Conservation (phyloP, 164 flowering plant species). For the Aristolochia californica region DNA sequence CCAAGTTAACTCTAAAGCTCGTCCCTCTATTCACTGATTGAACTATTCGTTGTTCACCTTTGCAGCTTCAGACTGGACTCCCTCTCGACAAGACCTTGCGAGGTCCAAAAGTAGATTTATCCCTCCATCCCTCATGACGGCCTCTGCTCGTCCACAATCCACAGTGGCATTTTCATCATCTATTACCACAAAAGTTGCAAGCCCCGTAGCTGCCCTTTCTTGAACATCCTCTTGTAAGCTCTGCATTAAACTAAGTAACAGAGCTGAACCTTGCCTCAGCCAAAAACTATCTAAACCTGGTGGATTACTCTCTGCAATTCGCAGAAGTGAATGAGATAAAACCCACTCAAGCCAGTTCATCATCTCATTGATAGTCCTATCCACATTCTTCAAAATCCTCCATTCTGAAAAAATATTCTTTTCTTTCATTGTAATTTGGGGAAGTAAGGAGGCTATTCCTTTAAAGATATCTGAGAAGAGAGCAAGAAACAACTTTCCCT, state of each 20-base stretch:
- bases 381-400: slow-evolving; percentile 40
- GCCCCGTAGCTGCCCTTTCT: slow-evolving; percentile 95
- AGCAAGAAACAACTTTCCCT: slow-evolving; percentile 60
- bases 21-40: neutral
- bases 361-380: slow-evolving; percentile 41
- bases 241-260: slow-evolving; percentile 73
- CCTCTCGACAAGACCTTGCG: slow-evolving; percentile 85
- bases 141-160: slow-evolving; percentile 77
- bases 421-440: slow-evolving; percentile 37
- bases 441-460: slow-evolving; percentile 52
- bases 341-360: slow-evolving; percentile 92
- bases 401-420: slow-evolving; percentile 51
- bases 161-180: slow-evolving; percentile 93
- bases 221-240: slow-evolving; percentile 94
- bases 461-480: slow-evolving; percentile 56
- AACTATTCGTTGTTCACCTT: slow-evolving; percentile 38
- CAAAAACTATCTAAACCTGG: slow-evolving; percentile 70
- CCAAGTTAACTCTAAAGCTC: neutral
- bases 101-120: slow-evolving; percentile 68
- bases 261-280: slow-evolving; percentile 75
- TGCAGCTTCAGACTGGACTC: slow-evolving; percentile 93
- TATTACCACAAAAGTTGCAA: slow-evolving; percentile 93
- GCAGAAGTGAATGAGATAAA: slow-evolving; percentile 67
- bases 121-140: slow-evolving; percentile 87
- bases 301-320: slow-evolving; percentile 76